phyloP scores from a whole-genome alignment of 1,284 basidiomycete genomes.

The Trametes versicolor region DNA sequence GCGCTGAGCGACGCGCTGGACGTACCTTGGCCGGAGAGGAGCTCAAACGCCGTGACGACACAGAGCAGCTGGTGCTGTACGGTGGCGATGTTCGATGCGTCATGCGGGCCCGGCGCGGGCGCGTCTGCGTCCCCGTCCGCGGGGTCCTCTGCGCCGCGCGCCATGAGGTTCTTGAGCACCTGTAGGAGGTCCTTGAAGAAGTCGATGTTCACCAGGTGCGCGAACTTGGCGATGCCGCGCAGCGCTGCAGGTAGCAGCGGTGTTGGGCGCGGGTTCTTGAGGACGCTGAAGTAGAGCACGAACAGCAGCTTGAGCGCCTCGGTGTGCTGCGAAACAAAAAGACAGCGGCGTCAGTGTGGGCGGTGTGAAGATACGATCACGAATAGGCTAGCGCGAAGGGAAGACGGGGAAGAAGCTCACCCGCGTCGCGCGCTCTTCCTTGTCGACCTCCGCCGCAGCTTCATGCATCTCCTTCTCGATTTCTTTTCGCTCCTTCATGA shows the following conservation, averaged over 20 bases:
- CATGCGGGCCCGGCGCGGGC: slow-evolving; percentile 48
- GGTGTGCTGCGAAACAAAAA: slow-evolving; percentile 75
- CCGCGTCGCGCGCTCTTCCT: slow-evolving; percentile 87
- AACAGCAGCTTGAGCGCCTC: slow-evolving; percentile 99
- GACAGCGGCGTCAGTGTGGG: slow-evolving; percentile 17
- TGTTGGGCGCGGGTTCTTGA: slow-evolving; percentile 88
- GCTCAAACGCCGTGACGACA: slow-evolving; percentile 95
- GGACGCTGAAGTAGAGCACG: slow-evolving; percentile 95
- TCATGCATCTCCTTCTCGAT: slow-evolving; percentile 92
- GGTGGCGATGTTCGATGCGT: slow-evolving; percentile 40
- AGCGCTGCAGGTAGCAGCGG: slow-evolving; percentile 90
- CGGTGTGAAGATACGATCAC: slow-evolving; percentile 30
- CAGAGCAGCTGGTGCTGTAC: slow-evolving; percentile 82
- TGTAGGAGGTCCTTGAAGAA: slow-evolving; percentile 97
- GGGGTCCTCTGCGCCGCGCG: slow-evolving; percentile 49
- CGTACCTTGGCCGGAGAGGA: slow-evolving; percentile 93
- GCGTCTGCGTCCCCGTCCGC: slow-evolving; percentile 44
- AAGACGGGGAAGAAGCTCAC: slow-evolving; percentile 53
- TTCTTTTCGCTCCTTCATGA: slow-evolving; percentile 83
- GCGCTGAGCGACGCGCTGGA: slow-evolving; percentile 12
- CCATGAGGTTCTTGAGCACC: slow-evolving; percentile 85
- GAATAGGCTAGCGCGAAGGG: slow-evolving; percentile 18
- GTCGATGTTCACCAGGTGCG: slow-evolving; percentile 98
- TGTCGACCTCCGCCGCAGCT: slow-evolving; percentile 94
- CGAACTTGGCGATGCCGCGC: slow-evolving; percentile 92